These are phyloP conservation scores for Symbiodinium pilosum DNA, from an alignment of 73 alveolate species.

Conservation along the genomic window DNA sequence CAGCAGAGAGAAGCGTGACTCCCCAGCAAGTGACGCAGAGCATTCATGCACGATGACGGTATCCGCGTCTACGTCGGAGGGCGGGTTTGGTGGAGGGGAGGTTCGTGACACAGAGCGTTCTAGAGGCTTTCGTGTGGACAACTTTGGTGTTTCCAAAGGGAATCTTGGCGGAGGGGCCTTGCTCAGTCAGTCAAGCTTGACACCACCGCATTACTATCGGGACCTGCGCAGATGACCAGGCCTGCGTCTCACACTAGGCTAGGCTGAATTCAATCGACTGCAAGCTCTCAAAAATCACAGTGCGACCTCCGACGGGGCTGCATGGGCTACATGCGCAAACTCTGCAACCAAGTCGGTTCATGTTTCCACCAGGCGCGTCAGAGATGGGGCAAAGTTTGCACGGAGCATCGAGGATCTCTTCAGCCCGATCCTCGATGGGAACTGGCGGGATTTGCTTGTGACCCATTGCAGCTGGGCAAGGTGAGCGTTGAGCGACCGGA, in stretches of 20 bases:
- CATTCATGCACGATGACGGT: not conserved
- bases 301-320: not conserved
- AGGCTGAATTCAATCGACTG: not conserved
- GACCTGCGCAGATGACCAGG: conserved; percentile 4
- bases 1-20: conserved; percentile 13
- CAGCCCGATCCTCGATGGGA: no score
- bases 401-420: not conserved
- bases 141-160: not conserved
- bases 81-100: not conserved
- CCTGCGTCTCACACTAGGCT: not conserved
- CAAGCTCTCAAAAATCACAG: not conserved
- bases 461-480: no score
- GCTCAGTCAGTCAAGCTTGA: conserved; percentile 81
- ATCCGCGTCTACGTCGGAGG: not conserved
- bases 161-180: not conserved
- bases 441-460: no score
- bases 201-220: conserved; percentile 62
- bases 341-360: not conserved
- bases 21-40: not conserved
- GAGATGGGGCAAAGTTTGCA: not conserved
- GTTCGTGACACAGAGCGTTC: not conserved
- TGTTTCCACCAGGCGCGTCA: not conserved
- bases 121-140: conserved; percentile 6
- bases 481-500: no score
- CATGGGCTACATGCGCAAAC: no score